These are phyloP conservation scores for Iberis pinnata DNA, from an alignment of 345 rosid species.

Conservation along the genomic window DNA sequence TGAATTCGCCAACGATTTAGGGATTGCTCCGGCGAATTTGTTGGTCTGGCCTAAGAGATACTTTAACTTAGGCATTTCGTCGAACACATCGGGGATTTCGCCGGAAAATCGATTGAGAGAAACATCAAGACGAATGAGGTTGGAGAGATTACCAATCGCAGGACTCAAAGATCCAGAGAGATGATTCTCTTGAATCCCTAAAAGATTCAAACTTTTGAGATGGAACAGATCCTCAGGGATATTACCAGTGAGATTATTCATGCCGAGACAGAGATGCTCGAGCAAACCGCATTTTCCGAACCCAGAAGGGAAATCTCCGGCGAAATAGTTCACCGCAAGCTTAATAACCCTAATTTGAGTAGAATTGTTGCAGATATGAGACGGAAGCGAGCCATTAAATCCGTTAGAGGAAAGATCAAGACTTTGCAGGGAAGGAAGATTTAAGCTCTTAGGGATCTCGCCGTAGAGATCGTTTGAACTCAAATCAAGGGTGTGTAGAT, in stretches of 20 bases:
- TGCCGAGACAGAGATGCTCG: conserved; percentile 49
- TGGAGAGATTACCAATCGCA: conserved; percentile 37
- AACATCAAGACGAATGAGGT: conserved; percentile 48
- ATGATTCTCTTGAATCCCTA: conserved; percentile 48
- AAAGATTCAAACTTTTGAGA: conserved; percentile 34
- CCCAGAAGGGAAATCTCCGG: conserved; percentile 42
- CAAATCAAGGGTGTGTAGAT: conserved; percentile 46
- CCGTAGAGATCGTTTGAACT: conserved; percentile 51
- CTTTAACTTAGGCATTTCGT: conserved; percentile 25
- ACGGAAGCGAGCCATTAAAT: conserved; percentile 42
- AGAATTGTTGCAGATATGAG: conserved; percentile 46
- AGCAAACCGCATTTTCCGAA: conserved; percentile 40
- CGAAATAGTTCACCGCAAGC: conserved; percentile 51
- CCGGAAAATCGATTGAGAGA: conserved; percentile 50
- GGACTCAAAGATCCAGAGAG: conserved; percentile 46
- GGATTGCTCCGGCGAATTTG: conserved; percentile 46
- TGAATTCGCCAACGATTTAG: conserved; percentile 53
- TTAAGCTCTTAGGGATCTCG: conserved; percentile 33
- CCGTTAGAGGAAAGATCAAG: conserved; percentile 47
- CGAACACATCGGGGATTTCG: conserved; percentile 55
- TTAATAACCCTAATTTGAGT: conserved; percentile 25
- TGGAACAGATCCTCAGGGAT: conserved; percentile 43
- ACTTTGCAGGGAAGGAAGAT: conserved; percentile 38
- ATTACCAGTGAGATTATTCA: conserved; percentile 52
- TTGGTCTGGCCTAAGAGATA: conserved; percentile 48